phyloP scores from a whole-genome alignment of 257 asterid species.

The Cordia subcordata region DNA sequence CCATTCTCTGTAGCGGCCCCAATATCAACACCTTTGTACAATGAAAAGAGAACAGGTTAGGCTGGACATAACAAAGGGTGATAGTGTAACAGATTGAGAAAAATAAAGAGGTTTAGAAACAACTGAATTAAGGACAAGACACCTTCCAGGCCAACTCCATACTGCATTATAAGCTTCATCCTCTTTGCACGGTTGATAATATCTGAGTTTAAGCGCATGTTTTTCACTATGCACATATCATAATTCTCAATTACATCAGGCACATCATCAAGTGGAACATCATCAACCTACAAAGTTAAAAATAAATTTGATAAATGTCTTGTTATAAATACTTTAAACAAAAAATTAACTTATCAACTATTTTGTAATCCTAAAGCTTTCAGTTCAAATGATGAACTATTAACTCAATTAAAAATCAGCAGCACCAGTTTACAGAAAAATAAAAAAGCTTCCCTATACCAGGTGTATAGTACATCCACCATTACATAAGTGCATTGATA shows the following conservation, averaged over 20 bases:
- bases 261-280: slow-evolving; percentile 52
- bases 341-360: background rate
- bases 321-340: background rate
- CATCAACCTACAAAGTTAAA: slow-evolving; percentile 64
- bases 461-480: no score
- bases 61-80: background rate
- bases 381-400: no score
- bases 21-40: slow-evolving; percentile 64
- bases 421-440: no score
- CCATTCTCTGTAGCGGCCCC: slow-evolving; percentile 80
- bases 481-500: no score
- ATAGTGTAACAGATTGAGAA: slow-evolving; percentile 1
- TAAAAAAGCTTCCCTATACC: no score
- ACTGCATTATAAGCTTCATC: slow-evolving; percentile 96
- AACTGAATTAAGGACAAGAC: background rate
- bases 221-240: slow-evolving; percentile 74
- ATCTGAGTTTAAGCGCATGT: slow-evolving; percentile 55
- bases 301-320: slow-evolving; percentile 1
- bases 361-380: no score
- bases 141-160: slow-evolving; percentile 97
- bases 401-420: no score
- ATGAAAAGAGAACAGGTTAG: background rate
- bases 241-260: slow-evolving; percentile 63
- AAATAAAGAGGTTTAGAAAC: background rate
- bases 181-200: slow-evolving; percentile 62